Evolutionary conservation across 78 protist species (phyloP).

Genomic region (Dictyostelium citrinum): DNA sequence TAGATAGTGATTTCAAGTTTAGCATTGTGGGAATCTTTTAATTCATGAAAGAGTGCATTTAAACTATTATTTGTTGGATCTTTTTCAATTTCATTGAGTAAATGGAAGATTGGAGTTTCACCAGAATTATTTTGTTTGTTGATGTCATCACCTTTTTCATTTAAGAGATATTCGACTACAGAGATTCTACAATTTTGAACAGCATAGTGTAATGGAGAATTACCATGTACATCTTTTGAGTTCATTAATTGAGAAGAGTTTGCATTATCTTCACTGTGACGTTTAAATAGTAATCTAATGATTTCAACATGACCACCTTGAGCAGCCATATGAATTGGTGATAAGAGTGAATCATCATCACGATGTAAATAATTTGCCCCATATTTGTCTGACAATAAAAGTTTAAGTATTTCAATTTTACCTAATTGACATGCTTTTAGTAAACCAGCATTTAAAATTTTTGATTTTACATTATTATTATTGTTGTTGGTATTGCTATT

Average conservation of each 20-base stretch:
- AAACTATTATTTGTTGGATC: background rate
- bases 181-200: background rate
- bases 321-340: conserved; percentile 11
- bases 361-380: background rate
- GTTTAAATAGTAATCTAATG: background rate
- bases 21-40: background rate
- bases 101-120: background rate
- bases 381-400: background rate
- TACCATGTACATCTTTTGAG: background rate
- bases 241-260: background rate
- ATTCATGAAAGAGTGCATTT: background rate
- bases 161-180: background rate
- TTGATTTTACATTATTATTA: background rate
- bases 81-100: background rate
- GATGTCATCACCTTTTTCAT: background rate
- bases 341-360: background rate
- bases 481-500: background rate
- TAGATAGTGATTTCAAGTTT: background rate
- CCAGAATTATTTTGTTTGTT: background rate
- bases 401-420: background rate
- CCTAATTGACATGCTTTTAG: background rate
- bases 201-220: background rate
- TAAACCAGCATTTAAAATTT: background rate
- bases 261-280: background rate
- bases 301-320: conserved; percentile 13